Conservation (phyloP, 2,329 filamentous ascomycete genomes). For the Aspergillus aculeatus region DNA sequence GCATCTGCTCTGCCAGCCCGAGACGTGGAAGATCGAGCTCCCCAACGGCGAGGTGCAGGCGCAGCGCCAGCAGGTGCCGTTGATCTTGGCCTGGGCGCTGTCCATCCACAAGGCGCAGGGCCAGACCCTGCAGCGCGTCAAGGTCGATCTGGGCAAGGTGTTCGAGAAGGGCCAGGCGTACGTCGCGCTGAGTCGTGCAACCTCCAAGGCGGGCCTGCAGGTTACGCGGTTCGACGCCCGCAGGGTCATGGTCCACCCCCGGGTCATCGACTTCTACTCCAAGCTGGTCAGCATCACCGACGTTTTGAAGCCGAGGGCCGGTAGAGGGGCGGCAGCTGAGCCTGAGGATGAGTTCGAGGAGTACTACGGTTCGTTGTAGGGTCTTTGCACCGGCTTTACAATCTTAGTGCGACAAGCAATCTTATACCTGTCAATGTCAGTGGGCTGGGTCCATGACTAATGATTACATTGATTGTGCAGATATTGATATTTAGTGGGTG, state of each 20-base stretch:
- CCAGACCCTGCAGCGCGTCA: conserved; percentile 88
- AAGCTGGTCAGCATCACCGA: conserved; percentile 74
- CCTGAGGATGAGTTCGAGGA: conserved; percentile 48
- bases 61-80: conserved; percentile 74
- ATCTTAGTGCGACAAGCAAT: neutral
- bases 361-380: conserved; percentile 27
- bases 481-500: neutral
- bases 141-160: conserved; percentile 85
- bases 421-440: neutral
- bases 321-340: neutral
- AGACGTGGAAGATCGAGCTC: conserved; percentile 96
- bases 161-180: conserved; percentile 99
- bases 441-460: neutral
- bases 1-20: conserved; percentile 76
- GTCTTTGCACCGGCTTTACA: neutral
- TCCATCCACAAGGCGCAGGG: conserved; percentile 98
- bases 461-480: neutral
- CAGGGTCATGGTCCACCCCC: conserved; percentile 92
- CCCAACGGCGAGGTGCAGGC: conserved; percentile 93
- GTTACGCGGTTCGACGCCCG: conserved; percentile 82
- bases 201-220: conserved; percentile 79
- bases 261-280: conserved; percentile 81
- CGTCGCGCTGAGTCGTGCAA: conserved; percentile 90
- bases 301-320: conserved; percentile 31
- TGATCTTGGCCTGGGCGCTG: conserved; percentile 94